Evolutionary conservation across 2,329 filamentous ascomycete genomes (phyloP), one percentile per base, ranked within the genome.

Genomic region (Botryotinia globosa): DNA sequence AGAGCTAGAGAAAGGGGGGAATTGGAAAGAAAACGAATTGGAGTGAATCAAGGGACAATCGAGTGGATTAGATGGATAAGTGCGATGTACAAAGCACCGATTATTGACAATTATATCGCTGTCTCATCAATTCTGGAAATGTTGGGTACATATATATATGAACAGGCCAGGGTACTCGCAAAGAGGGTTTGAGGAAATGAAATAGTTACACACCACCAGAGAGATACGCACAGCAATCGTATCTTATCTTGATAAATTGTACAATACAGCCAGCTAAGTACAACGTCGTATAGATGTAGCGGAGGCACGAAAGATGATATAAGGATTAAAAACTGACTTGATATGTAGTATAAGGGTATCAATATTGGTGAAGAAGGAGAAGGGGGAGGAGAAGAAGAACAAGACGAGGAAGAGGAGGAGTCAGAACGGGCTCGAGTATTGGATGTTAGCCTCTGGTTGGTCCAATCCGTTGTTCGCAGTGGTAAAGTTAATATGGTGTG

Each of bases 111-210:
- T 63, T 44, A 44, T 3, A 44, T 29, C 25, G 39, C n/a, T 6
- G 10, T 63, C 61, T 63, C 61, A 44, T 44, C 61, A 63, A 63
- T 63, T 63, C 61, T 44, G 37, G 61, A 63, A 32, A 32, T 44
- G 61, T 63, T 63, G 61, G 61, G 59, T 62, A 20, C 39, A 20
- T 39, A 42, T 18, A n/a, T 62, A 42, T 14, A n/a, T 51, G 45
- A 25, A 51, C 45, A n/a, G 48, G 48, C 25, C 48, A 51, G 48
- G 48, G 48, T 14, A n/a, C 12, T 6, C n/a, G 48, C 37, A 64
- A 32, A 44, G 48, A 64, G 61, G 61, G n/a, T 32, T 45, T 22
- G 1, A 45, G 39, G 61, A 64, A 67, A 42, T 56, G 64, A 54
- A 66, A 51, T 37, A 9, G 64, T 66, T 54, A 66, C 64, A 66